Percentiles rank a stretch among this genome's conserved stretches.
Evolutionary conservation across 2,329 filamentous ascomycete species (phyloP).

Genomic region (Alternaria triticina): DNA sequence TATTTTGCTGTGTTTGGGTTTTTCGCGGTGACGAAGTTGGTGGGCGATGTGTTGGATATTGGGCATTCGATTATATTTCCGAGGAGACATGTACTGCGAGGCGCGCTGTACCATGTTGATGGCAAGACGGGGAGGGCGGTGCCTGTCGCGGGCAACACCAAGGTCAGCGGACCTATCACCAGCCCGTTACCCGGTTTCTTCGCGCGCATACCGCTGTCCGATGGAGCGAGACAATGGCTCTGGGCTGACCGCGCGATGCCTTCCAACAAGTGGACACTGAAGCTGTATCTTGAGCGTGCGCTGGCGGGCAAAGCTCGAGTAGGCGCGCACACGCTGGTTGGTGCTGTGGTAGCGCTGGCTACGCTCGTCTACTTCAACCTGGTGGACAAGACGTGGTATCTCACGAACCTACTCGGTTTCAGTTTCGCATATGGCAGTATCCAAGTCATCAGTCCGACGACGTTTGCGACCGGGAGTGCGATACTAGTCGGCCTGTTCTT

Average conservation of each 20-base stretch:
- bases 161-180: slow-evolving; percentile 25
- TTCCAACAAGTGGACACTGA: slow-evolving; percentile 59
- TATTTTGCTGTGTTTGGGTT: slow-evolving; percentile 85
- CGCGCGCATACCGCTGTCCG: slow-evolving; percentile 55
- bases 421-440: slow-evolving; percentile 85
- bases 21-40: slow-evolving; percentile 74
- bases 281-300: slow-evolving; percentile 61
- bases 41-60: slow-evolving; percentile 74
- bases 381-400: slow-evolving; percentile 66
- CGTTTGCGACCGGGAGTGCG: slow-evolving; percentile 79
- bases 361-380: slow-evolving; percentile 70
- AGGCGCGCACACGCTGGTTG: slow-evolving; percentile 61
- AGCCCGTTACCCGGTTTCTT: slow-evolving; percentile 62
- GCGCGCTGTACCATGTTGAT: slow-evolving; percentile 58
- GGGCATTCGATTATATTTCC: slow-evolving; percentile 75
- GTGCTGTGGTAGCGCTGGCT: slow-evolving; percentile 61
- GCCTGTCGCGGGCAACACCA: slow-evolving; percentile 35
- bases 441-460: slow-evolving; percentile 85
- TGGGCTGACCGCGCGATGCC: slow-evolving; percentile 59
- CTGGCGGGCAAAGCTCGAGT: slow-evolving; percentile 60
- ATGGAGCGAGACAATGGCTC: slow-evolving; percentile 41
- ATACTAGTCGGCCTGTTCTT: slow-evolving; percentile 83
- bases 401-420: slow-evolving; percentile 87
- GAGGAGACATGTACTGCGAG: slow-evolving; percentile 64
- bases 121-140: slow-evolving; percentile 41